Evolutionary conservation across 306 rosid genomes (phyloP), one percentile per base, ranked within the genome.

Genomic region (Oemleria cerasiformis): DNA sequence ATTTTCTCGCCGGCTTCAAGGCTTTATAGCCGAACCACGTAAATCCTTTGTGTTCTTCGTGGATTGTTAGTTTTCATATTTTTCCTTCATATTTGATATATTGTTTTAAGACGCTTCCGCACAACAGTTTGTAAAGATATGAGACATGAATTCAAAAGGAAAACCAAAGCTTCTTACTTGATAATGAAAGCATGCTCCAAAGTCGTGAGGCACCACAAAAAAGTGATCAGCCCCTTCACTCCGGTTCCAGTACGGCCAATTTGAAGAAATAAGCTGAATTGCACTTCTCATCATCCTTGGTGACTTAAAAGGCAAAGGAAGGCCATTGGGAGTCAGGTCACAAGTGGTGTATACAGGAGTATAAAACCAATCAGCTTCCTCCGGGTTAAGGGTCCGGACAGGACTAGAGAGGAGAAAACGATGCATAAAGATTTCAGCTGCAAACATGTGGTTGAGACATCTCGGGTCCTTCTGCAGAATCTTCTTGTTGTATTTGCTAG

Each of bases 251-350:
- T 89, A 94, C 59, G 99, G 96, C 99, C 99, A 94, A 68, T 94
- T 94, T 20, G 99, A 94, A 68, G 99, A 89, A 75, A 94, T 94
- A 56, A 91, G 97, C 65, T 94, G 99, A 77, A 94, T 88, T 17
- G 95, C 99, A 79, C 99, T 94, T 82, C 99, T 82, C 99, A 91
- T 94, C 97, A 94, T 89, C 77, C 99, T 71, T 0, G 99, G 99
- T 5, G 99, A 94, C 78, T 94, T 94, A 63, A 94, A 94, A 59
- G 99, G 99, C 82, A 94, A 80, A 57, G 99, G 99, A 56, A 94
- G 97, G 65, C 99, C 99, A 82, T 78, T 94, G 57, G 99, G 97
- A 25, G 99, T 94, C 82, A 94, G 84, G 82, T 94, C 99, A 74
- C 99, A 94, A 60, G 99, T 94, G 63, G 97, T 79, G 81, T 94